Conservation (phyloP, 805 yeast genomes). For the Lipomyces mesembrius region DNA sequence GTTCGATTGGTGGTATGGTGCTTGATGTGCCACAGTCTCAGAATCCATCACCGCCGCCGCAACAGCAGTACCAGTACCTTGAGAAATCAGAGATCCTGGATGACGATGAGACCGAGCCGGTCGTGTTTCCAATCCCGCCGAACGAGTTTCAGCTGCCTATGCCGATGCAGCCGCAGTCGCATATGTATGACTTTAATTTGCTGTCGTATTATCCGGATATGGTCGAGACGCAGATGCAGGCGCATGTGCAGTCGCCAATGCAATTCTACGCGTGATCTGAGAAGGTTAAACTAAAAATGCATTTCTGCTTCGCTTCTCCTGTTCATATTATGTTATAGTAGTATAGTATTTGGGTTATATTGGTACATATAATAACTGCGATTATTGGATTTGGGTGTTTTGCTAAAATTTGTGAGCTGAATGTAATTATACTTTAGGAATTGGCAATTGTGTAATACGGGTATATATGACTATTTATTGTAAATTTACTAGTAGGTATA, state of each 20-base stretch:
- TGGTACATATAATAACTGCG: background rate
- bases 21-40: background rate
- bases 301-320: slow-evolving; percentile 1
- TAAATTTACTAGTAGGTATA: background rate
- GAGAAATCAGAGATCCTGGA: background rate
- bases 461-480: background rate
- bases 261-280: background rate
- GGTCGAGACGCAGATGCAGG: background rate
- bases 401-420: no score
- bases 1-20: background rate
- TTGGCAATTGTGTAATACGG: no score
- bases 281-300: background rate
- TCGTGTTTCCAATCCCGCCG: background rate
- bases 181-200: background rate
- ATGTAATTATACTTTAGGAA: background rate
- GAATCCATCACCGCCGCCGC: background rate
- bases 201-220: background rate
- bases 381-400: slow-evolving; percentile 11
- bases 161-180: background rate
- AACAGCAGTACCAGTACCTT: background rate
- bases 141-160: background rate
- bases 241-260: background rate
- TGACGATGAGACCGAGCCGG: background rate
- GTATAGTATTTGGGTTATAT: background rate
- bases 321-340: background rate